Base-by-base conservation (phyloP, 2,329 filamentous ascomycete species). In the Fusarium mexicanum region DNA sequence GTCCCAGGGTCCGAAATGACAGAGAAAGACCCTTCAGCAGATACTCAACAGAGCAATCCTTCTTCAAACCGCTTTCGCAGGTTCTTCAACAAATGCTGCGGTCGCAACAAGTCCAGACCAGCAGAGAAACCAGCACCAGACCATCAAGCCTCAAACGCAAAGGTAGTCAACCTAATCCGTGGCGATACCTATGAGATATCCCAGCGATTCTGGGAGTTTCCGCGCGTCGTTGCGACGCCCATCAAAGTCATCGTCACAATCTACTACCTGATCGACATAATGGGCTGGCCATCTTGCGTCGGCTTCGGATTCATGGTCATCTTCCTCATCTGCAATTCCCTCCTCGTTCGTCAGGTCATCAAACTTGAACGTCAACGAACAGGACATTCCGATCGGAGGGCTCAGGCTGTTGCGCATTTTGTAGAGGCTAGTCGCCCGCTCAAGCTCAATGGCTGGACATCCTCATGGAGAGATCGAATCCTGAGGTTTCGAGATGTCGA, bases 131-230 rank as follows among this genome's bases (percentile, higher is more conserved):
- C 58, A 8, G 20, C 46, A 0, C 62, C 90, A 8, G 82, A 80
- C 46, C 79, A 78, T 63, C 89, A 92, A 5, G 94, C 95, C 0
- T 94, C 93, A 0, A 96, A 95, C 83, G 95, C 95, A 13, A 97
- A 97, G 79, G 96, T 98, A 59, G 88, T 98, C 69, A 98, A 97
- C 77, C 83, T 98, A 5, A 93, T 97, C 86, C 91, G 94, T 55
- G 91, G 89, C 67, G 94, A 96, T 80, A 93, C 93, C 1, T 96
- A 96, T 78, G 93, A 95, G 79, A 90, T 96, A 44, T 89, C 94
- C 6, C 94, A 96, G 78, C 85, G 93, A 48, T 96, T 98, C 77
- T 98, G 95, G 95, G 95, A 98, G 69, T 93, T 96, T 60, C 88
- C 93, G 5, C 86, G 86, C n/a, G 84, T 98, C 4, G 84, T 97